Evolutionary conservation across 164 flowering plant species (phyloP).

Genomic region (Nelumbo lutea): DNA sequence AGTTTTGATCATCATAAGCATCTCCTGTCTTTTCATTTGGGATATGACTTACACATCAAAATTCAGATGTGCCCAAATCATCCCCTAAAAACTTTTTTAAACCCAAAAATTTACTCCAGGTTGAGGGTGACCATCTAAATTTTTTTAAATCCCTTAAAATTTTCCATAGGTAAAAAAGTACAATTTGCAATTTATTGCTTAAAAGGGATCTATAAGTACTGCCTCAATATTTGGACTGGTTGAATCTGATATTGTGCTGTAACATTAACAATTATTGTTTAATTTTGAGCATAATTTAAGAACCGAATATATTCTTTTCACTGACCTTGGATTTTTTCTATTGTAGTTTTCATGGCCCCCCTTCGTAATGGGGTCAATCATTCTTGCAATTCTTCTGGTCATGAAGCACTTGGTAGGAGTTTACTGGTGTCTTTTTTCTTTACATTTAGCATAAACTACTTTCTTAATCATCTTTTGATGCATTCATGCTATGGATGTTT

Average conservation of each 20-base stretch:
- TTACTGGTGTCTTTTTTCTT: constrained; percentile 3
- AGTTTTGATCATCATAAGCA: too few species aligned
- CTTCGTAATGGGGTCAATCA: constrained; percentile 79
- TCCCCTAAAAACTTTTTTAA: too few species aligned
- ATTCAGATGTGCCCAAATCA: too few species aligned
- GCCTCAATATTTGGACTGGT: not conserved
- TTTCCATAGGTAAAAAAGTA: not conserved
- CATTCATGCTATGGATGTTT: constrained; percentile 11
- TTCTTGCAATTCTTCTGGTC: constrained; percentile 61
- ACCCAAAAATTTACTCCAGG: too few species aligned
- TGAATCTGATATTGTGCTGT: not conserved
- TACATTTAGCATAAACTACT: not conserved
- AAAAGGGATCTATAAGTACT: not conserved
- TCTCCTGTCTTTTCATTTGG: too few species aligned
- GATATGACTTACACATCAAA: too few species aligned
- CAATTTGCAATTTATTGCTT: not conserved
- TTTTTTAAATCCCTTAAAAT: not conserved
- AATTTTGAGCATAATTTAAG: not conserved
- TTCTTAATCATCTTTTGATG: not conserved
- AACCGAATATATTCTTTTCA: constrained; percentile 3
- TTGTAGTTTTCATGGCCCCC: constrained; percentile 94
- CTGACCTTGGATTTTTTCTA: constrained; percentile 33
- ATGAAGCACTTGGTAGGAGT: constrained; percentile 92
- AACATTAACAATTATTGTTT: not conserved
- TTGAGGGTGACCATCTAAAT: too few species aligned